phyloP scores from a whole-genome alignment of 1,284 basidiomycete species.

The Thecaphora thlaspeos region DNA sequence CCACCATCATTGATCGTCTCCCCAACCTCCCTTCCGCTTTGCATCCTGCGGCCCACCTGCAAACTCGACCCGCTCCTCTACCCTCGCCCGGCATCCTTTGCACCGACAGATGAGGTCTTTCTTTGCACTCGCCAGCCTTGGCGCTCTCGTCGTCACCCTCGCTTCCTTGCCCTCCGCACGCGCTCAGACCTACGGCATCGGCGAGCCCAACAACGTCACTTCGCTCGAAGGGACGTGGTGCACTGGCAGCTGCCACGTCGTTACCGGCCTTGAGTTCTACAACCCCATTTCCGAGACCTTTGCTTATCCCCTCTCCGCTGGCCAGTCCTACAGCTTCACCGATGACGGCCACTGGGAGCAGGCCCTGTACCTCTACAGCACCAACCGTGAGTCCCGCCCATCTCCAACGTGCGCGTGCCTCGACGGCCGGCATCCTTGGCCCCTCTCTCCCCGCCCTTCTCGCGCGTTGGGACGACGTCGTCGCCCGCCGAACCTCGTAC shows the following conservation, averaged over 20 bases:
- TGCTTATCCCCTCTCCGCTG: conserved; percentile 41
- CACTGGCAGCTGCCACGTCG: conserved; percentile 43
- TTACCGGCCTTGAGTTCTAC: conserved; percentile 51
- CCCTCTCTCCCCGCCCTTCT: no score
- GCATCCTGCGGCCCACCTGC: no score
- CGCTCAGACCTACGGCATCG: conserved; percentile 15
- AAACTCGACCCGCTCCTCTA: no score
- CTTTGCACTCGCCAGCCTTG: no score
- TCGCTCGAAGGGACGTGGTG: conserved; percentile 49
- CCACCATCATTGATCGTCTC: no score
- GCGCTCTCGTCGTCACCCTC: no score
- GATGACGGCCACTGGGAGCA: conserved; percentile 53
- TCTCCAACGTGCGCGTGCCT: not conserved
- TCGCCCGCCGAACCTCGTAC: not conserved
- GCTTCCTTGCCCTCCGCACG: no score
- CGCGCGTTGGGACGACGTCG: no score
- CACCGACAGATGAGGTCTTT: no score
- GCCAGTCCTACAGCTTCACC: conserved; percentile 53
- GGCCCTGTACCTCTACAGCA: conserved; percentile 43
- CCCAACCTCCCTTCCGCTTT: no score
- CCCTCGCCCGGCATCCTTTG: no score
- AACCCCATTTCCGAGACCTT: conserved; percentile 51
- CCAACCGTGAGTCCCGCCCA: conserved; percentile 28
- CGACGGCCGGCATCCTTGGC: no score
- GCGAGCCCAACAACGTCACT: conserved; percentile 31